phyloP scores from a whole-genome alignment of 768 basidiomycete genomes.

The Mycena amicta region DNA sequence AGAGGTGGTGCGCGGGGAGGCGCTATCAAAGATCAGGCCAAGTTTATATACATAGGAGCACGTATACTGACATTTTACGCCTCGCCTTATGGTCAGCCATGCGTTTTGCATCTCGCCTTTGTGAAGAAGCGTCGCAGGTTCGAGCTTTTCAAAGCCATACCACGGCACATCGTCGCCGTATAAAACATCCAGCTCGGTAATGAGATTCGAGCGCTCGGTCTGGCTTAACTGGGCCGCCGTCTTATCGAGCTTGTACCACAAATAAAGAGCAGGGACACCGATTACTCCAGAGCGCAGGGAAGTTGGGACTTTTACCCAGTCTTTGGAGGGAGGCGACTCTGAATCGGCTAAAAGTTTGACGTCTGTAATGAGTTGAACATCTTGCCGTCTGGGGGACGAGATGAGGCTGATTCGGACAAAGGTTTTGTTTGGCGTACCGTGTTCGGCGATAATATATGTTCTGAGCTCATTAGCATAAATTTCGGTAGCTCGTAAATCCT shows the following conservation, averaged over 20 bases:
- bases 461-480: conserved; percentile 26
- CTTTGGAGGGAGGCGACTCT: conserved; percentile 48
- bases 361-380: conserved; percentile 78
- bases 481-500: conserved; percentile 6
- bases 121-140: conserved; percentile 57
- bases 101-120: conserved; percentile 50
- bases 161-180: conserved; percentile 85
- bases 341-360: conserved; percentile 63
- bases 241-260: conserved; percentile 82
- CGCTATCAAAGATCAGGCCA: no score
- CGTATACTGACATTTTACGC: conserved; percentile 63
- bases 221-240: conserved; percentile 61
- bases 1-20: conserved; percentile 75
- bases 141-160: conserved; percentile 82
- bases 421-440: conserved; percentile 28
- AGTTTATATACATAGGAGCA: no score
- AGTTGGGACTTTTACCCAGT: conserved; percentile 66
- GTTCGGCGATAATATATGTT: conserved; percentile 86
- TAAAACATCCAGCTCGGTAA: conserved; percentile 91
- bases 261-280: conserved; percentile 55
- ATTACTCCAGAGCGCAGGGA: conserved; percentile 69
- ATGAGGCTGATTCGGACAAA: background rate
- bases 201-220: conserved; percentile 59
- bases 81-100: conserved; percentile 68
- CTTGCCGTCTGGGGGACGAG: conserved; percentile 55